phyloP scores from a whole-genome alignment of 129 eudicot genomes.

The Flaveria linearis region DNA sequence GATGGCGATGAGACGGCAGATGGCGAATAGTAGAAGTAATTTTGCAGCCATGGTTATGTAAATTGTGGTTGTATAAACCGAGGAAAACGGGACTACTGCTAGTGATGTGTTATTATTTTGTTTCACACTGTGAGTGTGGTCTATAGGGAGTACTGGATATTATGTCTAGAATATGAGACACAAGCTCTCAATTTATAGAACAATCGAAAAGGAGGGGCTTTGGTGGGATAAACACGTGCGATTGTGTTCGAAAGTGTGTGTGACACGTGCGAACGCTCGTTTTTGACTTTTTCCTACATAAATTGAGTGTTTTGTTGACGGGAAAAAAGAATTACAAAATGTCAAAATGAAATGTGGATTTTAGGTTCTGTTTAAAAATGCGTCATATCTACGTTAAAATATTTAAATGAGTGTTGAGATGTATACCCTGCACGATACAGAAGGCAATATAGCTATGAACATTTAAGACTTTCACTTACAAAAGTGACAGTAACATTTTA shows the following conservation, averaged over 20 bases:
- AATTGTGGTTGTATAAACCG: neutral
- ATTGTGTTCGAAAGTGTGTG: conserved; percentile 42
- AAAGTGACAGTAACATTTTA: too few relatives aligned
- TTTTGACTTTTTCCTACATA: neutral
- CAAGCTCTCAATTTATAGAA: conserved; percentile 74
- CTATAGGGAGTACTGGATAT: conserved; percentile 24
- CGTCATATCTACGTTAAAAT: too few relatives aligned
- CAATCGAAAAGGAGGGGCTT: conserved; percentile 41
- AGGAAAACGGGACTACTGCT: too few relatives aligned
- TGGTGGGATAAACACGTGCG: conserved; percentile 35
- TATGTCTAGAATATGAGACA: conserved; percentile 62
- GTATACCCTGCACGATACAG: too few relatives aligned
- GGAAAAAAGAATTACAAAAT: too few relatives aligned
- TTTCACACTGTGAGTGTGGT: conserved; percentile 28
- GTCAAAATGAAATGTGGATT: too few relatives aligned
- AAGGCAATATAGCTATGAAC: too few relatives aligned
- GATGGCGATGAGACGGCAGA: conserved; percentile 60
- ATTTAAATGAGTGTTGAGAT: too few relatives aligned
- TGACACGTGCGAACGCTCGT: conserved; percentile 52
- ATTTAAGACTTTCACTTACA: too few relatives aligned
- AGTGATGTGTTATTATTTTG: neutral
- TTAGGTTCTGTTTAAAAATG: too few relatives aligned
- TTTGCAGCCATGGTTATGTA: conserved; percentile 47
- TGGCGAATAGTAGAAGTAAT: conserved; percentile 47
- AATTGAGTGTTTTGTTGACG: neutral